phyloP scores from a whole-genome alignment of 768 basidiomycete species.

The Trametes villosa region DNA sequence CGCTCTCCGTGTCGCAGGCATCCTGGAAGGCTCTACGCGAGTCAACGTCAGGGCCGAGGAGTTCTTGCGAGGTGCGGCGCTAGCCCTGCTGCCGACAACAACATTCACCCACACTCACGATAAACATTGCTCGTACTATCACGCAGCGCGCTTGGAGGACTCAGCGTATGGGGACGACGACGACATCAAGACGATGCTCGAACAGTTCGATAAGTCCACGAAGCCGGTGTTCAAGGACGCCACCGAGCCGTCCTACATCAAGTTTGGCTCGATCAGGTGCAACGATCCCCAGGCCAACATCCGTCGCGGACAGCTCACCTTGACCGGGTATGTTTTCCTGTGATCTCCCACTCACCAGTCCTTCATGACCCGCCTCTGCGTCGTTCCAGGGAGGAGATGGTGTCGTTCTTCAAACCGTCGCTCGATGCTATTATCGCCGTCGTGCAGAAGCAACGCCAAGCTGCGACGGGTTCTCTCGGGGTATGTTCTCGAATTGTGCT shows the following conservation, averaged over 20 bases:
- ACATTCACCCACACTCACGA: no score
- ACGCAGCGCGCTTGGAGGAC: conserved; percentile 2
- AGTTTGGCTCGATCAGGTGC: conserved; percentile 46
- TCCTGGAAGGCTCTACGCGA: conserved; percentile 45
- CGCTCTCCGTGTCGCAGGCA: conserved; percentile 39
- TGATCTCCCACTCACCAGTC: not conserved
- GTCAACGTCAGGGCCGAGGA: conserved; percentile 42
- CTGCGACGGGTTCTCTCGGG: not conserved
- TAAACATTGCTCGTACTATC: not conserved
- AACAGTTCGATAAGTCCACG: conserved; percentile 45
- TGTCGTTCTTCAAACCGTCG: conserved; percentile 49
- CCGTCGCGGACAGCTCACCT: conserved; percentile 42
- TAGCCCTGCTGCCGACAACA: no score
- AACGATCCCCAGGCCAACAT: conserved; percentile 45
- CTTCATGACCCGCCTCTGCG: not conserved
- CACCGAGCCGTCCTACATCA: conserved; percentile 44
- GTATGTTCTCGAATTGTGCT: not conserved
- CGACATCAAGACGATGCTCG: conserved; percentile 42
- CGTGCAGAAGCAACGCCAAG: conserved; percentile 8
- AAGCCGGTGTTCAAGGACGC: conserved; percentile 50
- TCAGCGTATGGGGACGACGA: conserved; percentile 40
- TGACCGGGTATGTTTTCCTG: conserved; percentile 39
- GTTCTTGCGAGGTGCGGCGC: conserved; percentile 36
- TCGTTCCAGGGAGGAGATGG: conserved; percentile 37
- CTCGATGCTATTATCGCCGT: conserved; percentile 41